Evolutionary conservation across 1,284 basidiomycete species (phyloP).

Genomic region (Malassezia pachydermatis): DNA sequence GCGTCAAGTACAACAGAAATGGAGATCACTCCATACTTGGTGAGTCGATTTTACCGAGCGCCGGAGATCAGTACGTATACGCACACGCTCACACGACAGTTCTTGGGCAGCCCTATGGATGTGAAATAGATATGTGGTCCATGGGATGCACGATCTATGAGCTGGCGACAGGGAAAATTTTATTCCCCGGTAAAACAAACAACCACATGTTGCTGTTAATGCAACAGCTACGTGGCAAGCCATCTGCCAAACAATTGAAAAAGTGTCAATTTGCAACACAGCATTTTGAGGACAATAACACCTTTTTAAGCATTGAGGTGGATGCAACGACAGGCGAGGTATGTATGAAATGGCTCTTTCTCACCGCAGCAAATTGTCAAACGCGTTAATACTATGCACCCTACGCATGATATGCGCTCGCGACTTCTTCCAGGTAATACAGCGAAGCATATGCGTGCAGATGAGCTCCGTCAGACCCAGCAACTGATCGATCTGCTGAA

Average conservation of each 20-base stretch:
- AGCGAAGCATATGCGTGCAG: conserved; percentile 64
- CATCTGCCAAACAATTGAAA: conserved; percentile 87
- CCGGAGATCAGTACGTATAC: conserved; percentile 80
- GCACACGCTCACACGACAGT: conserved; percentile 54
- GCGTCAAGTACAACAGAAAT: conserved; percentile 86
- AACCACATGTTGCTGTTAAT: conserved; percentile 80
- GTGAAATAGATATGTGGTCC: conserved; percentile 90
- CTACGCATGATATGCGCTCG: conserved; percentile 66
- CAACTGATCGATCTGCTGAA: conserved; percentile 84
- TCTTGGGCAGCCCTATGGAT: conserved; percentile 86
- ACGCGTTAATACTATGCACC: conserved; percentile 73
- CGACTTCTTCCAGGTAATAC: conserved; percentile 70
- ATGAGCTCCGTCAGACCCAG: conserved; percentile 71
- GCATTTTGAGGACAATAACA: conserved; percentile 81
- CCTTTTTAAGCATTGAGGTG: conserved; percentile 33
- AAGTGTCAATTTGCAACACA: conserved; percentile 79
- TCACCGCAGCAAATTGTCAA: conserved; percentile 66
- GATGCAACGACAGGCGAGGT: conserved; percentile 51
- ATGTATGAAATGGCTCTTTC: too few species aligned
- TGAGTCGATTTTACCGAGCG: conserved; percentile 93
- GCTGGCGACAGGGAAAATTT: conserved; percentile 93
- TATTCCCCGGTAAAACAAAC: conserved; percentile 91
- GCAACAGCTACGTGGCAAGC: conserved; percentile 81
- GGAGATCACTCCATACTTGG: conserved; percentile 95
- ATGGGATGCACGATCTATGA: conserved; percentile 96